Evolutionary conservation across 169 alveolate genomes (phyloP), one percentile per base, ranked within the genome.

Genomic region (Cryptosporidium felis): DNA sequence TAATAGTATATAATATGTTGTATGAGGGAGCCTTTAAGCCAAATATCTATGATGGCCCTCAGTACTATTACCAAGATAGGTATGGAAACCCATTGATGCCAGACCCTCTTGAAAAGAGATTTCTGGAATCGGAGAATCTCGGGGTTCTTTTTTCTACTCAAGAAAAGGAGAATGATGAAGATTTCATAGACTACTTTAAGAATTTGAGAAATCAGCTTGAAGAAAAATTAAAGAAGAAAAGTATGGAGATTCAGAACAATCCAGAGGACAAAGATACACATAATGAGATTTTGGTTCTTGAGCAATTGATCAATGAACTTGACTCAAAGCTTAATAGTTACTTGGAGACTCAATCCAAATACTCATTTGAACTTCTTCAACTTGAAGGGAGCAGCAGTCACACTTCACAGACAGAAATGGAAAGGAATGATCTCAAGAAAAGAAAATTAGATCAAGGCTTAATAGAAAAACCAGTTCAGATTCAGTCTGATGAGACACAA

Each of bases 31-130:
- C 56, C 9, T 21, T 74, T 9, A 26, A 40, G 6, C 18, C 38
- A 10, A 53, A 56, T 28, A 21, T 74, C n/a, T 74, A 74, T 34
- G 53, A 74, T 74, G 85, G 85, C 3, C 85, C 85, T 10, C 67
- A 51, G 32, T 74, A 74, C 14, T 74, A 74, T 44, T 74, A 74
- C 61, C 65, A 74, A 49, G 85, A 74, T 21, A 47, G 85, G 38
- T 74, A 74, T 6, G 85, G 85, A 0, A 74, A 53, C 41, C 85
- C 85, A 12, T 53, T 74, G n/a, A 74, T 56, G 49, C 85, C 85
- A 0, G 85, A 74, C 26, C 67, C 67, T 26, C 16, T 74, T 9
- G 85, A 74, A 16, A 74, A 49, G 30, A 74, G 85, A 21, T 74
- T 74, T 53, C 28, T 58, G 0, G 67, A 74, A 12, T 8, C 5